phyloP scores from a whole-genome alignment of 805 yeast genomes.

The Torulaspora delbrueckii region DNA sequence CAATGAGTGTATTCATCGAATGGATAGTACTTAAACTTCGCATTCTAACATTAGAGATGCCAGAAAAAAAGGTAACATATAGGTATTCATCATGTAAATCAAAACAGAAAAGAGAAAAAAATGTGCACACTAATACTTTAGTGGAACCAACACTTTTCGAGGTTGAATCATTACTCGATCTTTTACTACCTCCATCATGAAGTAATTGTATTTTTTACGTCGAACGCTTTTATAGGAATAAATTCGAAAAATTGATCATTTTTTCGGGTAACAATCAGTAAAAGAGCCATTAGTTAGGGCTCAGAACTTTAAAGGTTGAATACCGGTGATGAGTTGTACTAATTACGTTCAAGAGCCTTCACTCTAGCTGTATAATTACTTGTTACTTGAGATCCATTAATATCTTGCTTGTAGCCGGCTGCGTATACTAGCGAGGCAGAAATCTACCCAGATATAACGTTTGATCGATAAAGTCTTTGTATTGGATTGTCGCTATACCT shows the following conservation, averaged over 20 bases:
- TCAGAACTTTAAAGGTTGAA: not conserved
- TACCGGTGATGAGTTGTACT: too few relatives aligned
- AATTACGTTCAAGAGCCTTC: not conserved
- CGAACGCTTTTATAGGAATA: not conserved
- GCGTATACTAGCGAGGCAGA: conserved; percentile 24
- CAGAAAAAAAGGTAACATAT: conserved; percentile 55
- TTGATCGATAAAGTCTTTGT: conserved; percentile 61
- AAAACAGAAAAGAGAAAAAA: conserved; percentile 3
- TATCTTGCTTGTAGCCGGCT: not conserved
- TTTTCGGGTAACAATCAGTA: not conserved
- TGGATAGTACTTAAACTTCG: conserved; percentile 45
- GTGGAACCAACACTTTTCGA: conserved; percentile 1
- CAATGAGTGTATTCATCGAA: conserved; percentile 74
- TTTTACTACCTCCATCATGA: too few relatives aligned
- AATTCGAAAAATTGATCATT: not conserved
- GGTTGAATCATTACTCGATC: not conserved
- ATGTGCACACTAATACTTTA: conserved; percentile 12
- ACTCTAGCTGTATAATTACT: not conserved
- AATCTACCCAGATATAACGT: conserved; percentile 38
- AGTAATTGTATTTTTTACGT: too few relatives aligned
- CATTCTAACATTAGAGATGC: conserved; percentile 90
- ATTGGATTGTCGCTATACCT: conserved; percentile 64
- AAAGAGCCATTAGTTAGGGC: not conserved
- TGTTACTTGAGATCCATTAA: too few relatives aligned
- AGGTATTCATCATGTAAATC: conserved; percentile 27